phyloP scores from a whole-genome alignment of 176 grass and related monocot genomes.

The Tuctoria greenei region DNA sequence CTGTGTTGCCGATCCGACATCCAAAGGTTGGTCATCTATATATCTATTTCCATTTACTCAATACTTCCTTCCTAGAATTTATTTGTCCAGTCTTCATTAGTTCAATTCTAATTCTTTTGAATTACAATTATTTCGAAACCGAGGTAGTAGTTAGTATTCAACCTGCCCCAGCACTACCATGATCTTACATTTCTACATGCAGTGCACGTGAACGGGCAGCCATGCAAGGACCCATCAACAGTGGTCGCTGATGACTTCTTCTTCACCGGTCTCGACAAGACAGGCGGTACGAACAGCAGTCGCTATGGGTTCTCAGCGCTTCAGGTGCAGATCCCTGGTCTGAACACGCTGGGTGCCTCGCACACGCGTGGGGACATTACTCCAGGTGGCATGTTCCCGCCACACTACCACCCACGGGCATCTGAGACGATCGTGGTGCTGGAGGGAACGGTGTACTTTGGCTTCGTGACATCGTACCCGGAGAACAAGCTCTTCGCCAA shows the following conservation, averaged over 20 bases:
- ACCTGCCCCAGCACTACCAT: too few species aligned
- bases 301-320: constrained; percentile 36
- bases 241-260: constrained; percentile 43
- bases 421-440: too few species aligned
- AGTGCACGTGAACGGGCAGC: constrained; percentile 45
- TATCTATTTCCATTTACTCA: not conserved
- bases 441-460: too few species aligned
- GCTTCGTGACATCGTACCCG: too few species aligned
- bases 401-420: too few species aligned
- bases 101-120: too few species aligned
- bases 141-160: too few species aligned
- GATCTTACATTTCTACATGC: not conserved
- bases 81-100: too few species aligned
- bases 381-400: too few species aligned
- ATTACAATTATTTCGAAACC: too few species aligned
- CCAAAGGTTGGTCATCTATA: constrained; percentile 27
- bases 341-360: constrained; percentile 48
- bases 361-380: constrained; percentile 40
- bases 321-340: constrained; percentile 35
- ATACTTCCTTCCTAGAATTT: too few species aligned
- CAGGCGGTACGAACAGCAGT: constrained; percentile 16
- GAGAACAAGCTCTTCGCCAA: too few species aligned
- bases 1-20: constrained; percentile 43
- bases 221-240: constrained; percentile 43
- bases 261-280: constrained; percentile 36